phyloP scores from a whole-genome alignment of 163 green algal genomes.

The Volvox carteri region DNA sequence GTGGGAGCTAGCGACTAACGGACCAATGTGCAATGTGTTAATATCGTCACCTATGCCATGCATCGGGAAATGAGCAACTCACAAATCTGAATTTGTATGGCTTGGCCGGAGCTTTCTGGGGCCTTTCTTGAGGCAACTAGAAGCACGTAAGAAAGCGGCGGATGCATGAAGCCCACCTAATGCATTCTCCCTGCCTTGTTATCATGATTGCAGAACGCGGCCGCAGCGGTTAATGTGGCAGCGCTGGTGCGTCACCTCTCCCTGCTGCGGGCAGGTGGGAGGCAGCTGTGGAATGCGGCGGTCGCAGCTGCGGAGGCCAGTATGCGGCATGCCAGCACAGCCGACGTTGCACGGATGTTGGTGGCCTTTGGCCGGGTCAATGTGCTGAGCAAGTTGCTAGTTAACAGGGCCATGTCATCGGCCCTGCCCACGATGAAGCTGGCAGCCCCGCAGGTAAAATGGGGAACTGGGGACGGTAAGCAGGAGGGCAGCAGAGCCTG shows the following conservation, averaged over 20 bases:
- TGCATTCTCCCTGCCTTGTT: too few relatives aligned
- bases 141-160: too few relatives aligned
- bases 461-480: not conserved
- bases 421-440: not conserved
- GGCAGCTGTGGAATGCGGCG: not conserved
- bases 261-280: not conserved
- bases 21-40: too few relatives aligned
- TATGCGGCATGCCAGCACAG: not conserved
- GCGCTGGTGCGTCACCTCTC: conserved; percentile 2
- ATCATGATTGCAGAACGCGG: conserved; percentile 6
- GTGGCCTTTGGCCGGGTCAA: not conserved
- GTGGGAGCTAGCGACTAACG: too few relatives aligned
- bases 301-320: not conserved
- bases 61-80: too few relatives aligned
- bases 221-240: not conserved
- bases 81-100: too few relatives aligned
- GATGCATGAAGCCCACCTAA: too few relatives aligned
- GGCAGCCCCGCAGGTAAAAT: conserved; percentile 4
- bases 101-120: too few relatives aligned
- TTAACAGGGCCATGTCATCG: not conserved
- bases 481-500: not conserved
- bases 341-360: not conserved
- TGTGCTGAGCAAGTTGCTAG: not conserved
- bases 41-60: too few relatives aligned
- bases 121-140: too few relatives aligned